phyloP scores from a whole-genome alignment of 208 protist species.

The Trypanosoma caninum region DNA sequence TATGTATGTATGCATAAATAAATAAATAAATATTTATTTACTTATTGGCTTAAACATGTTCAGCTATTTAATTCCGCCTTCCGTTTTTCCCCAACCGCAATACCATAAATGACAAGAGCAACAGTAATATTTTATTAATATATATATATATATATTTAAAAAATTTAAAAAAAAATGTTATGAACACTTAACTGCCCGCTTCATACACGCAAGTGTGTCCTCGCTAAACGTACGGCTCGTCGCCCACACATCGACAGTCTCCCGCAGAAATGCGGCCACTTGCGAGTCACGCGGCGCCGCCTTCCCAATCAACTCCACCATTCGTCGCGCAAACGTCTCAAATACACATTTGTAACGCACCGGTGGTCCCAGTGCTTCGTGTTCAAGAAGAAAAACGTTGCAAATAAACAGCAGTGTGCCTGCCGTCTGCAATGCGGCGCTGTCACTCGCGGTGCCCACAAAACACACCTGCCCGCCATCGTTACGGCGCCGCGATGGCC shows the following conservation, averaged over 20 bases:
- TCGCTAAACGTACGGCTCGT: background rate
- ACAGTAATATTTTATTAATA: too few species aligned
- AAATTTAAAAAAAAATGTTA: too few species aligned
- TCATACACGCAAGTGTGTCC: conserved; percentile 4
- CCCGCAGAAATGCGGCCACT: conserved; percentile 9
- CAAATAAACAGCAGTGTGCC: conserved; percentile 24
- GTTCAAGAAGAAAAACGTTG: conserved; percentile 12
- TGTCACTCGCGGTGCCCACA: background rate
- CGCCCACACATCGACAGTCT: conserved; percentile 12
- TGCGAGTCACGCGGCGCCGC: background rate
- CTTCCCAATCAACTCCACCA: conserved; percentile 16
- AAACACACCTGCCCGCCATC: background rate
- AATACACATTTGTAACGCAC: conserved; percentile 21
- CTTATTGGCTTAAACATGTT: too few species aligned
- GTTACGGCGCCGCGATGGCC: background rate
- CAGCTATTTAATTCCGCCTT: too few species aligned
- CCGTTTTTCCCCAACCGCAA: too few species aligned
- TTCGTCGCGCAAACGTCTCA: conserved; percentile 19
- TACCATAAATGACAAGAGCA: too few species aligned
- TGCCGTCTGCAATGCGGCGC: conserved; percentile 2
- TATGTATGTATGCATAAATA: too few species aligned
- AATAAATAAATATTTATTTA: too few species aligned
- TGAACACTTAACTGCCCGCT: conserved; percentile 1
- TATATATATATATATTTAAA: too few species aligned
- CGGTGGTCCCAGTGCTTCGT: conserved; percentile 6